Base-by-base conservation (phyloP, 805 yeast genomes). In the Starmerella potacharoeniae region DNA sequence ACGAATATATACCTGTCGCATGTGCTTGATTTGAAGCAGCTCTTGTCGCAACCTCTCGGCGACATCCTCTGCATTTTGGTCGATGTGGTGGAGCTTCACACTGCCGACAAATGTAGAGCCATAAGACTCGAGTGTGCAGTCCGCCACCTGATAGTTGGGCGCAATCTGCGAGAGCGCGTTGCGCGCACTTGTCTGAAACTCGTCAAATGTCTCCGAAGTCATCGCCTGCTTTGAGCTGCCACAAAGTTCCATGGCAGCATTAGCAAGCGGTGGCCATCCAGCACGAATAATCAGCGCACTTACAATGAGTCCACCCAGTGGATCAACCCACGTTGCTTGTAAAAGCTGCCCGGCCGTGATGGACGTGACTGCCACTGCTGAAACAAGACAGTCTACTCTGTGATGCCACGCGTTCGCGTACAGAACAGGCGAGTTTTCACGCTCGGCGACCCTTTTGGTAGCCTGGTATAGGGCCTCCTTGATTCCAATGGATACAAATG, bases 401-500 rank as follows among this genome's bases (percentile, higher is more conserved):
- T 93, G 98, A 68, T 93, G 98, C 97, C 98, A 93, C 3, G 98
- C 98, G 66, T 93, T 93, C 4, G 98, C 98, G 50, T 87, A 81
- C 49, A 93, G 75, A 4, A 93, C 97, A 59, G 88, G 87, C 0
- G 96, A 88, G 65, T 86, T 85, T 33, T 87, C 78, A 58, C 77
- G 73, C 49, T 75, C 74, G 1, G 97, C 98, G 28, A 93, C 81
- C 58, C 81, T 80, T 70, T 83, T 77, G 0, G 98, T 93, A 11
- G 87, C 85, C 56, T 80, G 80, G 70, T 80, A 93, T 43, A 93
- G 79, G 78, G 95, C 80, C 69, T 93, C 98, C 66, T 93, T 93
- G 42, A 89, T 78, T 4, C 76, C 79, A 57, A 93, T 87, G 0
- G 96, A 87, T 1, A 82, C 96, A 55, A 84, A 81, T 0, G 98